Percentiles rank a stretch among this genome's conserved stretches.
These are phyloP conservation scores for Elaphomyces granulatus DNA, from an alignment of 495 filamentous ascomycete genomes.

Conservation along the genomic window DNA sequence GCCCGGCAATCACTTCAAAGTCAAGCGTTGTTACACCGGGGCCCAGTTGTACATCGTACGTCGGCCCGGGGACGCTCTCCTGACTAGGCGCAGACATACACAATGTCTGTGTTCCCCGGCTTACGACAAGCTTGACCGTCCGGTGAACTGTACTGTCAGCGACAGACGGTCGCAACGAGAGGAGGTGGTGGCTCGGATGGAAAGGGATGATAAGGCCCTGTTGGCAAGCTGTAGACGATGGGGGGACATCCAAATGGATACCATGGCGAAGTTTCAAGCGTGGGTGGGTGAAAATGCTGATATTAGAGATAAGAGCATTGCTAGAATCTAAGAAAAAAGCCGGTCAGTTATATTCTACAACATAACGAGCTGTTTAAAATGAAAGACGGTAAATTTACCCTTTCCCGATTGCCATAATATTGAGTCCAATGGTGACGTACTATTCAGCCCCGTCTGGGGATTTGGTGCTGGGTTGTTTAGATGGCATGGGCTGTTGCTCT, in stretches of 20 bases:
- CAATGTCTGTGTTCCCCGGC: conserved; percentile 30
- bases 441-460: conserved; percentile 8
- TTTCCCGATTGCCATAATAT: conserved; percentile 35
- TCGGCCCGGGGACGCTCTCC: conserved; percentile 31
- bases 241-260: conserved; percentile 43
- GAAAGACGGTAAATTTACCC: conserved; percentile 23
- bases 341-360: no score
- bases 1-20: conserved; percentile 47
- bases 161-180: conserved; percentile 51
- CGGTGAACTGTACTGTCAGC: conserved; percentile 40
- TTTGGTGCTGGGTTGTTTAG: neutral
- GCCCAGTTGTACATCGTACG: conserved; percentile 46
- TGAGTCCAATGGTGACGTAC: conserved; percentile 18
- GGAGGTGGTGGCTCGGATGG: conserved; percentile 43
- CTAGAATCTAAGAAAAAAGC: conserved; percentile 20
- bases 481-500: neutral
- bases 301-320: conserved; percentile 50
- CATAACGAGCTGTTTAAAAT: conserved; percentile 4
- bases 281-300: conserved; percentile 52
- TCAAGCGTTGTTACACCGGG: conserved; percentile 53
- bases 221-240: conserved; percentile 45
- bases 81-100: conserved; percentile 16
- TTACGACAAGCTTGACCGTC: conserved; percentile 50
- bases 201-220: conserved; percentile 55
- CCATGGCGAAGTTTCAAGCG: conserved; percentile 37